Evolutionary conservation across 2,329 filamentous ascomycete species (phyloP), one percentile per base, ranked within the genome.

Genomic region (Keithomyces neogunnii): DNA sequence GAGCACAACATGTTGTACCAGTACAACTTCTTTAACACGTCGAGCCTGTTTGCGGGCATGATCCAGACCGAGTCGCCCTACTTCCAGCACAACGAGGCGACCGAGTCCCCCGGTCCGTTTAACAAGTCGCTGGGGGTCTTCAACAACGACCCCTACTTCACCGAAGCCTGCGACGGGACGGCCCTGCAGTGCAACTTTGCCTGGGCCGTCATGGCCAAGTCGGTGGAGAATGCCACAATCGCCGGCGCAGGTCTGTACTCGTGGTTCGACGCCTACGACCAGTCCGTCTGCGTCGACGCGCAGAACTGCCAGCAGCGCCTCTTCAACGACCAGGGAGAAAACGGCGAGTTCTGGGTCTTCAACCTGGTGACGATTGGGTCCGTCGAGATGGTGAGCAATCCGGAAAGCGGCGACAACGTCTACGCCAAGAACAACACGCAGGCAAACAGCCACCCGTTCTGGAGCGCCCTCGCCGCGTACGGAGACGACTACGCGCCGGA

Each of bases 21-120:
- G 59, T 80, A 80, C 64, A 69, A 77, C 50, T 63, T 79, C 59
- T 59, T 65, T 49, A 65, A 67, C 9, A 73, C 76, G 1, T 63
- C 68, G 51, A 73, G 76, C 60, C 62, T 78, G 57, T 77, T 72
- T 59, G 78, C 84, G 69, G 77, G 74, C 13, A 67, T 82, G 47
- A 80, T 88, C 53, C 85, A 88, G 62, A 81, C 80, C 0, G 85
- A 89, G 63, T 85, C 82, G 2, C 81, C 84, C 9, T 84, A 78
- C 69, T 84, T 76, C 68, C 62, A 66, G 48, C 58, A 84, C 47
- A 3, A 56, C 57, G 2, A 44, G 11, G 13, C 54, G 56, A 10
- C 47, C 8, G 6, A n/a, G n/a, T n/a, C 49, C 7, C 56, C 55
- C 4, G 59, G 48, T 29, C 61, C 57, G 2, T 62, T 60, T 35